phyloP scores from a whole-genome alignment of 2,329 filamentous ascomycete genomes.

The Penicillium aurantiogriseum region DNA sequence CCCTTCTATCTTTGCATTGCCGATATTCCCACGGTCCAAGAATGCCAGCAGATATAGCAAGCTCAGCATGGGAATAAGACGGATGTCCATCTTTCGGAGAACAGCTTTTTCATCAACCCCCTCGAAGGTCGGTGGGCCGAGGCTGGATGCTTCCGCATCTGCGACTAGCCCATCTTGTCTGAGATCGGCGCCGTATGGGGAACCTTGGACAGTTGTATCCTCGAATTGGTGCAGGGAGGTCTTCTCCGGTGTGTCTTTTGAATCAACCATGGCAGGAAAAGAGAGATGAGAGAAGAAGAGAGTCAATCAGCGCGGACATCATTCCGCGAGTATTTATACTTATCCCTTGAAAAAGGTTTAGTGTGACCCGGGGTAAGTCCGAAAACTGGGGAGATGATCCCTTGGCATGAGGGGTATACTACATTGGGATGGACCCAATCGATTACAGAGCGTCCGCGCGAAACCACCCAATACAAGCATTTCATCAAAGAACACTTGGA shows the following conservation, averaged over 20 bases:
- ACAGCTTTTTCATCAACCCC: constrained; percentile 20
- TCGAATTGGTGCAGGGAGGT: constrained; percentile 10
- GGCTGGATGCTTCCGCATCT: constrained; percentile 7
- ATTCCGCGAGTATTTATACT: background rate
- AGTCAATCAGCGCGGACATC: background rate
- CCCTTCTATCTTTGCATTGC: constrained; percentile 37
- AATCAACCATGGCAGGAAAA: constrained; percentile 8
- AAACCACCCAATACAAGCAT: background rate
- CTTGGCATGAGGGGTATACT: constrained; percentile 7
- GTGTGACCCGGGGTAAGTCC: background rate
- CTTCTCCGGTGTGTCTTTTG: constrained; percentile 10
- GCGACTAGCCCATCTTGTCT: constrained; percentile 9
- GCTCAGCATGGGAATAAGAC: constrained; percentile 29
- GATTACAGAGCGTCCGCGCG: background rate
- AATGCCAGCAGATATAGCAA: constrained; percentile 33
- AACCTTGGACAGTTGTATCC: background rate
- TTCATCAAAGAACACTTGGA: background rate
- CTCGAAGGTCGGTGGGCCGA: constrained; percentile 3
- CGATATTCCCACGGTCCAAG: constrained; percentile 37
- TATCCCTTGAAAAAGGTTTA: background rate
- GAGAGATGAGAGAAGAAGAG: background rate
- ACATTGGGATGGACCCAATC: background rate
- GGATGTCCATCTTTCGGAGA: constrained; percentile 31
- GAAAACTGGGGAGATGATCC: background rate
- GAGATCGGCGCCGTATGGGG: background rate